Conservation (phyloP, 306 rosid genomes). For the Vigna trinervia region DNA sequence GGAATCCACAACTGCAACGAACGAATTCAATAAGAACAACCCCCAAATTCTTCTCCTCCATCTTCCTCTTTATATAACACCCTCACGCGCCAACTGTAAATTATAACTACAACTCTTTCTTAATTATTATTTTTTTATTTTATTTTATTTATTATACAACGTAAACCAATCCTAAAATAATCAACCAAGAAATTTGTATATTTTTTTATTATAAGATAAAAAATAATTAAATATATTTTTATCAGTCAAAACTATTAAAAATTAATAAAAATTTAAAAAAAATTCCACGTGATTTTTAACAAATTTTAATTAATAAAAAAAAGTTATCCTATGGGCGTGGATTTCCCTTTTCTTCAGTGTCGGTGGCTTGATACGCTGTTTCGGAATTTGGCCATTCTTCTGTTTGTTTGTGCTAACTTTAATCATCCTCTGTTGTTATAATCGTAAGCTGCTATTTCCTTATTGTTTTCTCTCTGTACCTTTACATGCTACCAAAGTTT, state of each 20-base stretch:
- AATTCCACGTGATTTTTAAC: too few relatives aligned
- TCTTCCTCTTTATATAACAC: slow-evolving; percentile 25
- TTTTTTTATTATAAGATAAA: too few relatives aligned
- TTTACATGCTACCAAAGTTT: neutral
- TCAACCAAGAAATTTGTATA: neutral
- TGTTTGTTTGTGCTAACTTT: neutral
- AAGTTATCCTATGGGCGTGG: neutral
- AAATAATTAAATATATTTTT: too few relatives aligned
- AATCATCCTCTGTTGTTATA: neutral
- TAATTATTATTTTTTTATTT: neutral
- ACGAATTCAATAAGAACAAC: slow-evolving; percentile 7
- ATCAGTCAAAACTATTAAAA: too few relatives aligned
- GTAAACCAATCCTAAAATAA: neutral
- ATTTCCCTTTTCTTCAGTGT: neutral
- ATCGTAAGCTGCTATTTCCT: neutral
- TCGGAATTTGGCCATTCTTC: slow-evolving; percentile 8
- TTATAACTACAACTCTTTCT: neutral
- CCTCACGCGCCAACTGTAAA: slow-evolving; percentile 36
- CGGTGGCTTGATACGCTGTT: slow-evolving; percentile 23
- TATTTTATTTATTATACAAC: neutral
- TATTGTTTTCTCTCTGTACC: neutral
- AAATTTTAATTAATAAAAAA: neutral
- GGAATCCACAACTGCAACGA: slow-evolving; percentile 34
- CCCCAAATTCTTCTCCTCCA: neutral
- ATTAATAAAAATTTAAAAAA: too few relatives aligned